A percentile compares a stretch with the other conserved stretches of the same genome.
These are phyloP conservation scores for Calamus simplicifolius DNA, from an alignment of 176 grass and related monocot genomes.

Conservation along the genomic window DNA sequence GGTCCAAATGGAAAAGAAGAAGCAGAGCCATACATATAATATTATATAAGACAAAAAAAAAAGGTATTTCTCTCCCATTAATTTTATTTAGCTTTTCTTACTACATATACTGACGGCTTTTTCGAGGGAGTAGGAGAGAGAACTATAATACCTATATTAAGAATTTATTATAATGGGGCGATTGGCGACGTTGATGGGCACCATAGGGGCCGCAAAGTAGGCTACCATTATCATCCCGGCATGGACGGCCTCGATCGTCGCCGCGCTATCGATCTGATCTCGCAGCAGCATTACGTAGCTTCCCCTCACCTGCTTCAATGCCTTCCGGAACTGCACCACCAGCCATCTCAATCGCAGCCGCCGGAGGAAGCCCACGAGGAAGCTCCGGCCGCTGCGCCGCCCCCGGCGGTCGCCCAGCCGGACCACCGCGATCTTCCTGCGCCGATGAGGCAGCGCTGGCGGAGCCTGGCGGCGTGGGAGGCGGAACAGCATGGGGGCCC, in stretches of 20 bases:
- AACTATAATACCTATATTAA: no score
- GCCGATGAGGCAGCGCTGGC: neutral
- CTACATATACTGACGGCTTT: no score
- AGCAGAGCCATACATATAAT: no score
- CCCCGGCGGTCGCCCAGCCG: neutral
- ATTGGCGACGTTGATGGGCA: neutral
- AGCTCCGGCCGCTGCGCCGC: conserved; percentile 4
- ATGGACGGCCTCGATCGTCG: conserved; percentile 1
- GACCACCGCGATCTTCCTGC: conserved; percentile 11
- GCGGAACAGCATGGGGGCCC: neutral
- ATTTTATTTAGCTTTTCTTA: no score
- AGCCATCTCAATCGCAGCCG: conserved; percentile 5
- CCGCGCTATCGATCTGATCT: conserved; percentile 7
- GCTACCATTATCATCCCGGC: conserved; percentile 9
- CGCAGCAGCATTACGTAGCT: neutral
- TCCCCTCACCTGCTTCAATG: neutral
- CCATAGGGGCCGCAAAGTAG: conserved; percentile 8
- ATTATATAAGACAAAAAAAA: no score
- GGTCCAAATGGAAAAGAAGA: no score
- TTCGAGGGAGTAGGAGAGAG: no score
- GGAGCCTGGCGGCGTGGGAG: neutral
- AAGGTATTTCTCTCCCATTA: no score
- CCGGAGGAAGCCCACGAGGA: conserved; percentile 12
- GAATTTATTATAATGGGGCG: no score
- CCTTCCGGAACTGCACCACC: conserved; percentile 9